Base-by-base conservation (phyloP, 2,329 filamentous ascomycete genomes). In the Sclerotinia subarctica region DNA sequence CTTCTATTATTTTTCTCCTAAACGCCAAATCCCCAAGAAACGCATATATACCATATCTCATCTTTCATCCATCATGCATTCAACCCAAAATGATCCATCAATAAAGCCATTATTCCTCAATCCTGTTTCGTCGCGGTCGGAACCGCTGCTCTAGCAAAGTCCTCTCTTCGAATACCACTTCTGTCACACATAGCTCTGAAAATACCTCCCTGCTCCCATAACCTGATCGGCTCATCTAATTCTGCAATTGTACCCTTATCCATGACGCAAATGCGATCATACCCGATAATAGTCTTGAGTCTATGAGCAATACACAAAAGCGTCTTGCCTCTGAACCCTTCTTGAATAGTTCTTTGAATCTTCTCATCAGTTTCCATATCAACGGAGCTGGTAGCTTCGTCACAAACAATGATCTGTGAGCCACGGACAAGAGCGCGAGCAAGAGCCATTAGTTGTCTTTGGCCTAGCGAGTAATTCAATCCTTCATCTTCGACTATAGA, bases 181-280 rank as follows among this genome's bases (percentile, higher is more conserved):
- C 82, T 86, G 73, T 89, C 86, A 73, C 87, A 90, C 87, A 90
- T 90, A 73, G 83, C 79, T 68, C 82, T 80, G 79, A 98, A 98
- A 66, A 97, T 93, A 0, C 92, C 91, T 13, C 85, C 88, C 58
- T 83, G 80, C 69, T 89, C 85, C 84, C 90, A 98, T 69, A 99
- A 81, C 54, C 82, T 83, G 53, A 90, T 76, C 2, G 95, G 95
- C 19, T 86, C 85, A 76, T 91, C 95, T 71, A 98, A 82, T 84
- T 98, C 94, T 0, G 91, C 92, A 76, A 99, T 97, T 21, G 81
- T 80, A 0, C 95, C 95, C 56, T 89, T 85, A 75, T 98, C 94
- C 94, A 99, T 96, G 73, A 99, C 95, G 75, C 93, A 94, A 77
- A 99, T 97, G 58, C 94, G 88, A 79, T 99, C 94, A 79, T 98